A percentile compares a stretch with the other conserved stretches of the same genome.
Evolutionary conservation across 1,139 yeast species (phyloP).

Genomic region (Saccharomyces pastorianus): DNA sequence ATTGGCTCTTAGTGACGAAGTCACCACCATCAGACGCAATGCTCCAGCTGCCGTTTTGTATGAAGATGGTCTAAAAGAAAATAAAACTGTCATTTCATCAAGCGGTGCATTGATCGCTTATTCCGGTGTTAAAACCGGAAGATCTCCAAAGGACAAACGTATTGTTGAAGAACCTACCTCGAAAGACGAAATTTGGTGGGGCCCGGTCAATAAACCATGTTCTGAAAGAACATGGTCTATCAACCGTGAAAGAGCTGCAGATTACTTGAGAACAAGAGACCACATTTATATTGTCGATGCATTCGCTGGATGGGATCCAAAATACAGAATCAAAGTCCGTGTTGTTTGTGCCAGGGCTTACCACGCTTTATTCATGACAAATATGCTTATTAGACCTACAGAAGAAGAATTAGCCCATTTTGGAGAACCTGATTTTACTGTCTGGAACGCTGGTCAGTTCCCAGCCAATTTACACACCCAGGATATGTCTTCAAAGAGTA

Average conservation of each 20-base stretch:
- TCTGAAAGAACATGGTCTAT: slow-evolving; percentile 93
- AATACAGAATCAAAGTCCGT: slow-evolving; percentile 93
- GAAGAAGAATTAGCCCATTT: slow-evolving; percentile 79
- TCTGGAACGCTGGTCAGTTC: slow-evolving; percentile 98
- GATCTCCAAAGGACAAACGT: slow-evolving; percentile 97
- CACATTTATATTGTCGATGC: slow-evolving; percentile 94
- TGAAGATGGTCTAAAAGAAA: slow-evolving; percentile 87
- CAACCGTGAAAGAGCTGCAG: slow-evolving; percentile 93
- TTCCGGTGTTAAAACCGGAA: slow-evolving; percentile 94
- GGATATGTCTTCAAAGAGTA: slow-evolving; percentile 95
- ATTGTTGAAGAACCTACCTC: slow-evolving; percentile 92
- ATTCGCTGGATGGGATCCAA: slow-evolving; percentile 98
- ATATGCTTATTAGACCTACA: slow-evolving; percentile 94
- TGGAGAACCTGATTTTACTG: slow-evolving; percentile 97
- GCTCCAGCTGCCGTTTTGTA: slow-evolving; percentile 89
- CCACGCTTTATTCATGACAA: slow-evolving; percentile 96
- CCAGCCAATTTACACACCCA: slow-evolving; percentile 95
- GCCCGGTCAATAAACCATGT: slow-evolving; percentile 94
- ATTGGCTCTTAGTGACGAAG: slow-evolving; percentile 33
- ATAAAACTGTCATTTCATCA: slow-evolving; percentile 85
- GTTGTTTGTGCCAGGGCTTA: slow-evolving; percentile 97
- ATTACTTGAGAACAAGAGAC: slow-evolving; percentile 91
- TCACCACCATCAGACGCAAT: slow-evolving; percentile 52
- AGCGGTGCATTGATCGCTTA: slow-evolving; percentile 94
- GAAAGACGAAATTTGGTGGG: slow-evolving; percentile 91